Base-by-base conservation (phyloP, 106 monocot species). In the Dendrobium nobile region DNA sequence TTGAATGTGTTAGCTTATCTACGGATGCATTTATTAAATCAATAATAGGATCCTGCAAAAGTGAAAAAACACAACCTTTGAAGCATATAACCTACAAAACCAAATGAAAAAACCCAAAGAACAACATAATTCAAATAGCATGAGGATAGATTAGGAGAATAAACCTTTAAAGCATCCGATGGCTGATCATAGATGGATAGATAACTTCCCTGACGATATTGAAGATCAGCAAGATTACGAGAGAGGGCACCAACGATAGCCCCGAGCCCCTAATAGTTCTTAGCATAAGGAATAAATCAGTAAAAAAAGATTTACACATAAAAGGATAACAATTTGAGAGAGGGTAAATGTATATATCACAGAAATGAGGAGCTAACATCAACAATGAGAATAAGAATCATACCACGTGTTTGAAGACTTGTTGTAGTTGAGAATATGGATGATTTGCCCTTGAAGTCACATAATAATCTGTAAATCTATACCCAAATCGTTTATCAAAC, bases 391-490 rank as follows among this genome's bases (percentile, higher is more conserved):
- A 19, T 74, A 20, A 74, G 74, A 42, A 74, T 42, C 37, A 79
- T 98, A 98, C 97, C 94, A 98, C 97, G 87, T 98, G 97, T 80
- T 98, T 98, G 80, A 98, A 94, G 78, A 98, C 89, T 80, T 98
- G 97, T 51, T 98, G 92, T 19, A 98, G 85, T 84, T 95, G 97
- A 70, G 97, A 98, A 81, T 98, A 95, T 45, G 97, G 97, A 82
- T 98, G 97, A 75, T 92, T 98, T 79, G 92, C 84, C 45, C 97
- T 86, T 26, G 76, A 76, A 24, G 47, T 76, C 48, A 98, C 84
- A 87, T 94, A 98, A 72, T 94, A 92, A 86, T 98, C 92, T 1
- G 92, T 92, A 75, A 98, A 98, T 86, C 86, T 98, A 82, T 92
- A 92, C n/a, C 88, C 89, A 83, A 92, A 91, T 22, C 88, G 85